Base-by-base conservation (phyloP, 2,329 filamentous ascomycete genomes). In the Orbilia oligospora region DNA sequence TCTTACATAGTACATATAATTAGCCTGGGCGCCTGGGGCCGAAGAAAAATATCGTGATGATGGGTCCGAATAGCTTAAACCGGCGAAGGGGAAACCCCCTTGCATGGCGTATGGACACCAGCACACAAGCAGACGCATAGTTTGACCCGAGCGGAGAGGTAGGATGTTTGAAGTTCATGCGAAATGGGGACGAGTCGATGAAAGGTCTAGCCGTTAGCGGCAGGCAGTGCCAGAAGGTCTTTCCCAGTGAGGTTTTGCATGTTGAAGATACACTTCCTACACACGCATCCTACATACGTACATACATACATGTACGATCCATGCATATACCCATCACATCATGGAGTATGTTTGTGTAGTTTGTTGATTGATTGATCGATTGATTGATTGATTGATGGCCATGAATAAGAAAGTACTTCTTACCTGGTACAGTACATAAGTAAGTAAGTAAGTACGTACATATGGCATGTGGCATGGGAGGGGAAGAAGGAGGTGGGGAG, bases 191-290 rank as follows among this genome's bases (percentile, higher is more conserved):
- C 38, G 56, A 46, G 27, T 41, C 3, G 27, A 20, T 49, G 66
- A 66, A 22, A 61, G 44, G 46, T 18, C 73, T 77, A 77, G 58
- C 73, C 73, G 61, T 64, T 71, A 71, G 49, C 53, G 73, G 73
- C 67, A 77, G 73, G 73, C 67, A 48, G 73, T 77, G 73, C 73
- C 73, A 71, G 65, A 46, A 10, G 36, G 9, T 51, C 36, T 24
- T 61, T n/a, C 12, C 18, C 56, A 20, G 56, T 61, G 56, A 61
- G 56, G 56, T 71, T 16, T 46, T 18, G 38, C 36, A 41, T 1
- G 58, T 56, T 49, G 38, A 36, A 22, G 70, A 51, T 44, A 44
- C 56, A 71, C n/a, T n/a, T 64, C 20, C 18, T 30, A 41, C 56
- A 61, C 38, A 14, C 53, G 41, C 56, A 71, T 64, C 20, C 18